A percentile compares a stretch with the other conserved stretches of the same genome.
Evolutionary conservation across 208 protist genomes (phyloP).

Genomic region (Trypanosoma brucei): DNA sequence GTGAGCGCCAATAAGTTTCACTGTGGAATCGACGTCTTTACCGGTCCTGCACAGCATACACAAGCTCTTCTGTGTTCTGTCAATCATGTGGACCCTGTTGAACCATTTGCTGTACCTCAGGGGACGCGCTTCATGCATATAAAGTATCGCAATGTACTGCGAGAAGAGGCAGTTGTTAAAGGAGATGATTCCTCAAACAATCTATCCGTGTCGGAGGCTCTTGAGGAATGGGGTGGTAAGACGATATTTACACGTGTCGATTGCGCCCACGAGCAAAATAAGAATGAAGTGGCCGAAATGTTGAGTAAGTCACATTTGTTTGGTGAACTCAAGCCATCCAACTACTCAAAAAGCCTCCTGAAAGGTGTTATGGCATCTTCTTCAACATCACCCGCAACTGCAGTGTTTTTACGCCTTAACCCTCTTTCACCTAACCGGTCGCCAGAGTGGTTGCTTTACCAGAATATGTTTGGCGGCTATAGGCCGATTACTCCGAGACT

Average conservation of each 20-base stretch:
- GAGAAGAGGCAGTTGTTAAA: slow-evolving; percentile 6
- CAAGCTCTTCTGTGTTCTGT: slow-evolving; percentile 77
- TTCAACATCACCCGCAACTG: slow-evolving; percentile 65
- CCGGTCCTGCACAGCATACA: slow-evolving; percentile 51
- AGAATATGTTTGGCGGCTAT: slow-evolving; percentile 71
- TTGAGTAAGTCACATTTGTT: slow-evolving; percentile 45
- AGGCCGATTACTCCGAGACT: slow-evolving; percentile 72
- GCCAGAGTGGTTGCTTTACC: slow-evolving; percentile 83
- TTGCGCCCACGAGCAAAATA: neutral
- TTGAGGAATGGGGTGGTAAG: slow-evolving; percentile 48
- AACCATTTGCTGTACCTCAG: slow-evolving; percentile 63
- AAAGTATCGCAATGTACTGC: slow-evolving; percentile 60
- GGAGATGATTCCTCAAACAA: neutral
- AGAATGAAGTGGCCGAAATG: slow-evolving; percentile 29
- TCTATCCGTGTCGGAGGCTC: slow-evolving; percentile 1
- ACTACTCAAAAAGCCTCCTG: slow-evolving; percentile 17
- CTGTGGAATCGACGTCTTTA: slow-evolving; percentile 64
- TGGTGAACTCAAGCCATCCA: slow-evolving; percentile 38
- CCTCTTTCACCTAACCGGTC: slow-evolving; percentile 80
- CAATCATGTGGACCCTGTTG: slow-evolving; percentile 65
- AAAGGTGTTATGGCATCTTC: slow-evolving; percentile 40
- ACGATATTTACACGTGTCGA: slow-evolving; percentile 20
- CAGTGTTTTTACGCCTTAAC: slow-evolving; percentile 73
- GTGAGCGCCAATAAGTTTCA: slow-evolving; percentile 71
- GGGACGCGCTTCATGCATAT: slow-evolving; percentile 74